These are phyloP conservation scores for Melocanna baccifera DNA, from an alignment of 176 grass and related monocot genomes.

Conservation along the genomic window DNA sequence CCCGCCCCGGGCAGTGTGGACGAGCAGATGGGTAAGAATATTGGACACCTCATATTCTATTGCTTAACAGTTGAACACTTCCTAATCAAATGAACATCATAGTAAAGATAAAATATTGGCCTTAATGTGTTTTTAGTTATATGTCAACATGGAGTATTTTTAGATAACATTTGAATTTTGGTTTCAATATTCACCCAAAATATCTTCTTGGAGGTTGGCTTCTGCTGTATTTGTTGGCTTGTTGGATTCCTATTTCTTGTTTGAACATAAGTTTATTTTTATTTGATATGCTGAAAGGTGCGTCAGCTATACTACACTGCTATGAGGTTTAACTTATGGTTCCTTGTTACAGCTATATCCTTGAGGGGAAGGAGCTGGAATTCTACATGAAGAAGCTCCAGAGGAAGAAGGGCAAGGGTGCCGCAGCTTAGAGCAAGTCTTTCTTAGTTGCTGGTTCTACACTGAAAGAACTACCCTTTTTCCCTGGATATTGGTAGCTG, in stretches of 20 bases:
- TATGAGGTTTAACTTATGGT: background rate
- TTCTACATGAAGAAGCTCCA: conserved; percentile 85
- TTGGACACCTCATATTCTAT: background rate
- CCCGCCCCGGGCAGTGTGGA: conserved; percentile 80
- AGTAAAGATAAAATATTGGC: background rate
- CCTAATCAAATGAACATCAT: background rate
- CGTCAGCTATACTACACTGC: no score
- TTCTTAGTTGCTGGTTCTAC: background rate
- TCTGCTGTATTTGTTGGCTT: background rate
- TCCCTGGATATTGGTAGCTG: background rate
- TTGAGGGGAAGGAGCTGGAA: conserved; percentile 76
- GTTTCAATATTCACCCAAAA: background rate
- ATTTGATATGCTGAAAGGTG: background rate
- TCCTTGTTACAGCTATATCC: conserved; percentile 48
- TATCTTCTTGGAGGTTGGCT: background rate
- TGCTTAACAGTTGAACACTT: background rate
- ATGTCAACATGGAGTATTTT: background rate
- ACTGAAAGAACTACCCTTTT: background rate
- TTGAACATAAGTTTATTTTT: background rate
- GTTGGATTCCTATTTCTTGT: background rate
- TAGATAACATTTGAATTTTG: background rate
- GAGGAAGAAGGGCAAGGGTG: conserved; percentile 77
- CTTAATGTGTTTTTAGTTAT: background rate
- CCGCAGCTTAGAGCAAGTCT: conserved; percentile 36
- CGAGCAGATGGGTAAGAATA: conserved; percentile 69